A percentile compares a stretch with the other conserved stretches of the same genome.
phyloP scores from a whole-genome alignment of 805 yeast genomes.

The Spathaspora sp. region DNA sequence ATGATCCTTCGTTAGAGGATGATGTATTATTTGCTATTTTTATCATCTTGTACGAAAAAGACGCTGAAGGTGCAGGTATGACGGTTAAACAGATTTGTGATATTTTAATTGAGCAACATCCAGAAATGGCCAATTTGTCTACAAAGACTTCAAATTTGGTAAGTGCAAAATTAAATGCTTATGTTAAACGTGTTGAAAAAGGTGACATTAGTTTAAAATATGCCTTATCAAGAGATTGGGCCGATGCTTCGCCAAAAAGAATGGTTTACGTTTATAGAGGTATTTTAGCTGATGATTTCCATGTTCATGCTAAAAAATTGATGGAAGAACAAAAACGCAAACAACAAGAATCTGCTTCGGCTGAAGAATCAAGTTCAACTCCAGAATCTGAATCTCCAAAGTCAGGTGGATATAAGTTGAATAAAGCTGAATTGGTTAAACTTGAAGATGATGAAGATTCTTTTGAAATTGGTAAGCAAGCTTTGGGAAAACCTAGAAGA shows the following conservation, averaged over 20 bases:
- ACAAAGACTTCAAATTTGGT: constrained; percentile 79
- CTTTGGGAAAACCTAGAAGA: constrained; percentile 40
- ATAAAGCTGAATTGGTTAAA: background rate
- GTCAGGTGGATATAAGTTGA: constrained; percentile 1
- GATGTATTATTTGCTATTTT: constrained; percentile 75
- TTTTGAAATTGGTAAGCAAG: constrained; percentile 34
- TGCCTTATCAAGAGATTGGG: constrained; percentile 85
- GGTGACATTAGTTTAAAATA: constrained; percentile 72
- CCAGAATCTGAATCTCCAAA: constrained; percentile 11
- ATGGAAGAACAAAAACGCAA: constrained; percentile 47
- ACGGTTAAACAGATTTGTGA: constrained; percentile 89
- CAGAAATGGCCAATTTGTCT: constrained; percentile 78
- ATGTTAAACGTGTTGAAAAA: constrained; percentile 79
- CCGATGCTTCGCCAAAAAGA: constrained; percentile 83
- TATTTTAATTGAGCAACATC: constrained; percentile 66
- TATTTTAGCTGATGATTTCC: constrained; percentile 68
- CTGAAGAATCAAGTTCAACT: background rate
- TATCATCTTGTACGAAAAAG: constrained; percentile 65
- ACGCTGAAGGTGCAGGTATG: constrained; percentile 71
- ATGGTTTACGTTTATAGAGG: constrained; percentile 89
- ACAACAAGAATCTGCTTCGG: constrained; percentile 6
- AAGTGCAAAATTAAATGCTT: constrained; percentile 79
- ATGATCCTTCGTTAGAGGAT: constrained; percentile 61
- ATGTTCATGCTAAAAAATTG: constrained; percentile 63
- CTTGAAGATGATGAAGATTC: constrained; percentile 15